Evolutionary conservation across 129 eudicot genomes (phyloP).

Genomic region (Ambrosia artemisiifolia): DNA sequence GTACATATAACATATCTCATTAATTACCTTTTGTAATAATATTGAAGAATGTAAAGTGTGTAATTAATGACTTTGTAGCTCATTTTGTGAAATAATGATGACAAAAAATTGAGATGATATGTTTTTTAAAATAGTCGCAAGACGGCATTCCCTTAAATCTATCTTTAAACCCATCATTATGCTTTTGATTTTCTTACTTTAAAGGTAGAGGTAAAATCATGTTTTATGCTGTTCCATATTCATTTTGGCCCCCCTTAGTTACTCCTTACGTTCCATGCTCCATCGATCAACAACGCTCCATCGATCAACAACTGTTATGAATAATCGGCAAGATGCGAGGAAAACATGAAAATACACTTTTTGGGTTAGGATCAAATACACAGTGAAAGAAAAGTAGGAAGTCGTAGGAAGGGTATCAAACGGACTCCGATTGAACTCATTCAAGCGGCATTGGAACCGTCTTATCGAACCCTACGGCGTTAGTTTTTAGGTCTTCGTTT

Average conservation of each 20-base stretch:
- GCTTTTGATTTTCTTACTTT: background rate
- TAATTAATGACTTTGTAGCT: background rate
- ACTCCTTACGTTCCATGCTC: background rate
- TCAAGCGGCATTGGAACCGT: too few species aligned
- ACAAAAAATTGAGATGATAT: background rate
- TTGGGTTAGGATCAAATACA: too few species aligned
- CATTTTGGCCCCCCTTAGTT: background rate
- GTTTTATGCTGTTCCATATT: background rate
- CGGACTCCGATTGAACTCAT: too few species aligned
- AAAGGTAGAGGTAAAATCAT: background rate
- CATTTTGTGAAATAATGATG: background rate
- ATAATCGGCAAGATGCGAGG: too few species aligned
- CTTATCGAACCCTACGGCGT: too few species aligned
- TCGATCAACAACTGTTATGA: too few species aligned
- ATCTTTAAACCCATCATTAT: conserved; percentile 1
- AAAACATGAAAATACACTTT: too few species aligned
- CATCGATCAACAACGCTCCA: background rate
- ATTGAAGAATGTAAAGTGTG: background rate
- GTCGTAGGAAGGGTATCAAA: too few species aligned
- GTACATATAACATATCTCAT: too few species aligned
- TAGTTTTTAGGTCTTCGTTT: too few species aligned
- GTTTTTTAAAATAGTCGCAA: background rate
- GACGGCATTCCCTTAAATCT: background rate
- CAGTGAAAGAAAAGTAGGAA: too few species aligned
- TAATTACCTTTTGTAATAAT: too few species aligned